These are phyloP conservation scores for Quercus phellos DNA, from an alignment of 331 rosid species.

Conservation along the genomic window DNA sequence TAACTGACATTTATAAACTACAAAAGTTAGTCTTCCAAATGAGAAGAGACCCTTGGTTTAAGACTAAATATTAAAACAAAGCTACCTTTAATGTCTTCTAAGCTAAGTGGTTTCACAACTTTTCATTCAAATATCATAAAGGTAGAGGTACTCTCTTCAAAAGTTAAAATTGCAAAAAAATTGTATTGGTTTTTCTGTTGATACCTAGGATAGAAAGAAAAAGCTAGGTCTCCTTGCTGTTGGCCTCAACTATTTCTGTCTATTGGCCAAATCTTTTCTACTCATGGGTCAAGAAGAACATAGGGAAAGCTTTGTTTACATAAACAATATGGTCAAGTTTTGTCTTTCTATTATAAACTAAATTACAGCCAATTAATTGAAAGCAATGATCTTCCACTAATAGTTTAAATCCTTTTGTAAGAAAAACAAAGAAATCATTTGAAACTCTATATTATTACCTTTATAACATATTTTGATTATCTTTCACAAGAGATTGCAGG, in stretches of 20 bases:
- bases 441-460: no score
- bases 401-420: background rate
- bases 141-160: constrained; percentile 17
- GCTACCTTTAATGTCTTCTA: constrained; percentile 24
- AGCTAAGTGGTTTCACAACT: constrained; percentile 35
- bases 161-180: constrained; percentile 5
- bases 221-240: constrained; percentile 10
- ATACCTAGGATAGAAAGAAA: background rate
- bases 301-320: constrained; percentile 16
- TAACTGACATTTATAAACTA: background rate
- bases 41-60: constrained; percentile 22
- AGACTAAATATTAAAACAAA: constrained; percentile 18
- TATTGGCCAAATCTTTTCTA: constrained; percentile 22
- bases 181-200: constrained; percentile 14
- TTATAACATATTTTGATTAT: no score
- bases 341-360: background rate
- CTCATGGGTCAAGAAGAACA: constrained; percentile 1
- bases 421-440: no score
- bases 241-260: background rate
- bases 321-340: background rate
- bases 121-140: constrained; percentile 25
- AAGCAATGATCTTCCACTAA: background rate
- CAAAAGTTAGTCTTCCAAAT: constrained; percentile 1
- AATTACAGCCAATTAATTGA: background rate
- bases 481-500: no score